Percentiles rank a stretch among this genome's conserved stretches.
These are phyloP conservation scores for Senecio squalidus DNA, from an alignment of 140 eudicot species.

Conservation along the genomic window DNA sequence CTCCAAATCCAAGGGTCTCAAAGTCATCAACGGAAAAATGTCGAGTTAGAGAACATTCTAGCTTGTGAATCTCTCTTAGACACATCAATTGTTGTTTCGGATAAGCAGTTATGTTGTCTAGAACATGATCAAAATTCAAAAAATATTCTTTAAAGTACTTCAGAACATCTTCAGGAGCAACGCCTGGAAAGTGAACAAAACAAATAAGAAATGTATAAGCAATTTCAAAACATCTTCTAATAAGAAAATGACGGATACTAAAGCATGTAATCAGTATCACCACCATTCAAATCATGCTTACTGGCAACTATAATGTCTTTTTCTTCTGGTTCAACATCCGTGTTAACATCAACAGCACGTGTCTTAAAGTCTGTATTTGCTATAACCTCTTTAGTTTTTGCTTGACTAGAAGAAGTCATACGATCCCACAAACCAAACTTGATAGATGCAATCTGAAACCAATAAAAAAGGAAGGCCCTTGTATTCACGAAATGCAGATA, in stretches of 20 bases:
- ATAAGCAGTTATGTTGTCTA: slow-evolving; percentile 18
- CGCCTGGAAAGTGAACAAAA: slow-evolving; percentile 31
- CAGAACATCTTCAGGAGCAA: slow-evolving; percentile 56
- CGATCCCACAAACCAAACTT: slow-evolving; percentile 75
- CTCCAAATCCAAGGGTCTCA: slow-evolving; percentile 77
- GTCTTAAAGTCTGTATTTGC: background rate
- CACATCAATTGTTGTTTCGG: slow-evolving; percentile 28
- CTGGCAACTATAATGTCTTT: slow-evolving; percentile 14
- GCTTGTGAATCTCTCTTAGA: slow-evolving; percentile 43
- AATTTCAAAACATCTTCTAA: no score
- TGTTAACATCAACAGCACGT: slow-evolving; percentile 26
- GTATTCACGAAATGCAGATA: no score
- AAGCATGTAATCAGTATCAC: slow-evolving; percentile 19
- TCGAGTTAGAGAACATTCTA: slow-evolving; percentile 47
- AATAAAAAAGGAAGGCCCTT: background rate
- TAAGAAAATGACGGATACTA: no score
- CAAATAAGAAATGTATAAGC: background rate
- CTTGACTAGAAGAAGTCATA: slow-evolving; percentile 43
- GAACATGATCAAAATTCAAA: slow-evolving; percentile 19
- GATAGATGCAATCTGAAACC: slow-evolving; percentile 62
- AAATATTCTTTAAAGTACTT: slow-evolving; percentile 39
- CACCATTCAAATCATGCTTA: slow-evolving; percentile 17
- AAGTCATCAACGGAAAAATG: slow-evolving; percentile 53
- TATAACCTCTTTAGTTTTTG: slow-evolving; percentile 16
- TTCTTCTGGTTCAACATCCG: slow-evolving; percentile 40